Base-by-base conservation (phyloP, 805 yeast genomes). In the Candida loeiensis region DNA sequence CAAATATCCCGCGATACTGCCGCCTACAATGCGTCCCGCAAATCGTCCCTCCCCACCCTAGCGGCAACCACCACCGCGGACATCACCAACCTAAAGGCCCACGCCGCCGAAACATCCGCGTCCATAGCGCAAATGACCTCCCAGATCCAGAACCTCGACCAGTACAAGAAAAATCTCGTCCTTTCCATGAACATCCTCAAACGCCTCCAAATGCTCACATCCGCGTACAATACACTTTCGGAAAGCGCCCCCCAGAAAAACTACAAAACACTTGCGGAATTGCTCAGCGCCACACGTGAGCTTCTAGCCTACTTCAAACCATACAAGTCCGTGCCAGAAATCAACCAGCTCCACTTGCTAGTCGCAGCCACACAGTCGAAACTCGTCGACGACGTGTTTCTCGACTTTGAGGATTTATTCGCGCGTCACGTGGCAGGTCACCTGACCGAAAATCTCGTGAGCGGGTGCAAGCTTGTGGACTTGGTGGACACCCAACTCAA, bases 101-200 rank as follows among this genome's bases (percentile, higher is more conserved):
- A 75, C 34, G 78, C 90, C 0, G 50, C 54, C 6, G 50, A 61
- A 4, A 84, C 95, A 0, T 88, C 83, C 44, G 45, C 59, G 4
- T 72, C 79, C 3, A 86, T 89, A 40, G 69, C 81, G 9, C 60
- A 56, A 3, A 83, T 88, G 76, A 91, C 97, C 0, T 70, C 77
- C 3, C 83, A 82, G 28, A 89, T 93, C 45, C 84, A 87, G 49
- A 65, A 73, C 16, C 69, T 93, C 44, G 98, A 93, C 60, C 77
- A 76, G 37, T 81, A 90, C 25, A 93, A 93, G 66, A 79, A 77
- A 55, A 93, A 93, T 58, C 66, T 93, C 36, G 90, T 88, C 2
- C 70, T 79, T 19, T 79, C 93, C 8, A 86, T 93, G 85, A 87
- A 95, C 1, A 80, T 89, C 26, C 69, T 91, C 49, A 86, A 91